Base-by-base conservation (phyloP, 176 grass and related monocot species). In the Triticum timopheevii region DNA sequence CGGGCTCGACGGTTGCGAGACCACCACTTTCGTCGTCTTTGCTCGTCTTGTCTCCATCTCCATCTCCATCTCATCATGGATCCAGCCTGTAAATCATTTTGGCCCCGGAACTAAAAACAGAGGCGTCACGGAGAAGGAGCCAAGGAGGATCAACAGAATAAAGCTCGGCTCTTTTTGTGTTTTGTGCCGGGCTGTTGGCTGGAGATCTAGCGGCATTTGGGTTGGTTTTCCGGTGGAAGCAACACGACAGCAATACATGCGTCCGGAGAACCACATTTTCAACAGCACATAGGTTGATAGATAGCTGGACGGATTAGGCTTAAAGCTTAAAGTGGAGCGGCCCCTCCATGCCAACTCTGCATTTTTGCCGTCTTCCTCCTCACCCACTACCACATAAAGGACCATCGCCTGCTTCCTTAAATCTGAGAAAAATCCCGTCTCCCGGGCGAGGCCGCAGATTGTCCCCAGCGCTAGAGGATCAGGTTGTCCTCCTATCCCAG, bases 51-150 rank as follows among this genome's bases (percentile, higher is more conserved):
- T 19, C 50, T 19, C 50, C 45, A 13, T 86, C 50, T 19, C 50
- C 45, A 20, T 86, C 68, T 36, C 23, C 67, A 22, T 45, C 58
- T 71, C 82, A 65, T 76, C 58, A 66, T 87, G 64, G 79, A 87
- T 80, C 84, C 86, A 71, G 70, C 66, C 86, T 89, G 83, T 89
- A 28, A 35, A 40, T 33, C 78, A 44, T 31, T 49, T 72, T 23
- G 11, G 1, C 13, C 0, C 49, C 50, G 34, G 42, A 16, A 24
- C 4, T 16, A 81, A n/a, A 49, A 1, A 77, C 1, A 65, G 54
- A 35, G 65, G 61, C 4, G 17, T 25, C 23, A 76, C 9, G 44
- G 22, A 67, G 79, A 66, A 75, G 20, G 27, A 28, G 34, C 73
- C 39, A 49, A 71, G 56, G 8, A 31, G 44, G 56, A 79, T 81